These are phyloP conservation scores for Vigna unguiculata DNA, from an alignment of 306 rosid species.

Conservation along the genomic window DNA sequence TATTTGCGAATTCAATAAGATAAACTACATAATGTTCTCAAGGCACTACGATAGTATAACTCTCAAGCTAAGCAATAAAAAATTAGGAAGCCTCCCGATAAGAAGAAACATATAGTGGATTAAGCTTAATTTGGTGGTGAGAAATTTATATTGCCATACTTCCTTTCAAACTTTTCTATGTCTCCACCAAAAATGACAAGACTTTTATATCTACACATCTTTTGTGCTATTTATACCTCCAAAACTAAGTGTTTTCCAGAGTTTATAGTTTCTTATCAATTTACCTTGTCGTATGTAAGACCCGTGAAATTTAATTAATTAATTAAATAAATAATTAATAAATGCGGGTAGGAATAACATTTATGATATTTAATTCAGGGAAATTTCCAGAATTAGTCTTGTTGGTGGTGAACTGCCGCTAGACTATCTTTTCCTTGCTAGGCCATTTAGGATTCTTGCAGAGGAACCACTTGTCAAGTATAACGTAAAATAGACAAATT, in stretches of 20 bases:
- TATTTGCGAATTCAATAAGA: not conserved
- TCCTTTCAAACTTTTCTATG: conserved; percentile 8
- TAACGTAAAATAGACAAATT: too few relatives aligned
- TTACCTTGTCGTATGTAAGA: too few relatives aligned
- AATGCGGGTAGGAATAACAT: too few relatives aligned
- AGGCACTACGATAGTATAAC: not conserved
- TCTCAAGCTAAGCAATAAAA: conserved; percentile 17
- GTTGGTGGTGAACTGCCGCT: too few relatives aligned
- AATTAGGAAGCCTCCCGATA: conserved; percentile 34
- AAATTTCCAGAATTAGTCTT: too few relatives aligned
- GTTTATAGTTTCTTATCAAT: conserved; percentile 9
- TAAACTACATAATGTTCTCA: not conserved
- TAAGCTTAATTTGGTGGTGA: not conserved
- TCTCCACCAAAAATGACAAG: conserved; percentile 42
- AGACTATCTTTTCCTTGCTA: too few relatives aligned
- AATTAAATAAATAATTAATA: too few relatives aligned
- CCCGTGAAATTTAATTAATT: too few relatives aligned
- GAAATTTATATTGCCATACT: conserved; percentile 47
- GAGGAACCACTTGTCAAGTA: too few relatives aligned
- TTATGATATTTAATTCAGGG: too few relatives aligned
- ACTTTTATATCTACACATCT: conserved; percentile 34
- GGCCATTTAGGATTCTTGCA: too few relatives aligned
- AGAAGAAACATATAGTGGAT: conserved; percentile 28
- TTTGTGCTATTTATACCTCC: not conserved
- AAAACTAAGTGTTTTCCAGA: conserved; percentile 9